Evolutionary conservation across 1,284 basidiomycete genomes (phyloP).

Genomic region (Psilocybe mexicana): DNA sequence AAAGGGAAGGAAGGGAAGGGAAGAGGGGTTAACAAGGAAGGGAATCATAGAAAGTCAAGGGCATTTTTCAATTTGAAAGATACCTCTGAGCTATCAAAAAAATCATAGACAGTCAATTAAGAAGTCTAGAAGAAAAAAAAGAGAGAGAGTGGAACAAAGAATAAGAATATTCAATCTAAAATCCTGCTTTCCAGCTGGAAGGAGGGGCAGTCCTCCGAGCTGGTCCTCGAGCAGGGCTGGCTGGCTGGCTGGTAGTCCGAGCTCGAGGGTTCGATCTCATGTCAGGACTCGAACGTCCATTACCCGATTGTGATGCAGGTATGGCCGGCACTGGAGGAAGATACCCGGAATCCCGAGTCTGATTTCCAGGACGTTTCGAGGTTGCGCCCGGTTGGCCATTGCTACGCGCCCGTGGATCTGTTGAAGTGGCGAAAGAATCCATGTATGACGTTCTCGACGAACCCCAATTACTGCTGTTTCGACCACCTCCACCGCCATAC

Average conservation of each 20-base stretch:
- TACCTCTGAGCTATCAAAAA: conserved; percentile 5
- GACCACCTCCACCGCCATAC: conserved; percentile 47
- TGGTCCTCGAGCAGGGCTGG: conserved; percentile 33
- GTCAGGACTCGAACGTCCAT: conserved; percentile 23
- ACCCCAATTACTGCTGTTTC: conserved; percentile 50
- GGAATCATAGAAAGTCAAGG: neutral
- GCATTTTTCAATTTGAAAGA: conserved; percentile 7
- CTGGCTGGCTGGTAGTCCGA: conserved; percentile 59
- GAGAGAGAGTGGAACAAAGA: conserved; percentile 1
- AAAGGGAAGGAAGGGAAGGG: conserved; percentile 1
- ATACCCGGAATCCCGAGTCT: conserved; percentile 34
- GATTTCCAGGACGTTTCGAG: conserved; percentile 19
- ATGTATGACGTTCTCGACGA: conserved; percentile 68
- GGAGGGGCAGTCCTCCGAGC: conserved; percentile 47
- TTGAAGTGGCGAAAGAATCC: conserved; percentile 55
- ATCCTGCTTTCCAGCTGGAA: conserved; percentile 56
- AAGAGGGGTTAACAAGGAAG: conserved; percentile 2
- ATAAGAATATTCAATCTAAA: conserved; percentile 3
- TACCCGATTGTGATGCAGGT: conserved; percentile 24
- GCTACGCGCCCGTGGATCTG: conserved; percentile 25
- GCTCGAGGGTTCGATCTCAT: conserved; percentile 34
- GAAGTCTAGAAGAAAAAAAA: conserved; percentile 2
- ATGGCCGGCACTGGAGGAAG: conserved; percentile 39
- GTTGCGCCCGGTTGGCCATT: conserved; percentile 16
- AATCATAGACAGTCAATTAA: neutral